These are phyloP conservation scores for Colletotrichum sp. DNA, from an alignment of 2,329 filamentous ascomycete species.

Conservation along the genomic window DNA sequence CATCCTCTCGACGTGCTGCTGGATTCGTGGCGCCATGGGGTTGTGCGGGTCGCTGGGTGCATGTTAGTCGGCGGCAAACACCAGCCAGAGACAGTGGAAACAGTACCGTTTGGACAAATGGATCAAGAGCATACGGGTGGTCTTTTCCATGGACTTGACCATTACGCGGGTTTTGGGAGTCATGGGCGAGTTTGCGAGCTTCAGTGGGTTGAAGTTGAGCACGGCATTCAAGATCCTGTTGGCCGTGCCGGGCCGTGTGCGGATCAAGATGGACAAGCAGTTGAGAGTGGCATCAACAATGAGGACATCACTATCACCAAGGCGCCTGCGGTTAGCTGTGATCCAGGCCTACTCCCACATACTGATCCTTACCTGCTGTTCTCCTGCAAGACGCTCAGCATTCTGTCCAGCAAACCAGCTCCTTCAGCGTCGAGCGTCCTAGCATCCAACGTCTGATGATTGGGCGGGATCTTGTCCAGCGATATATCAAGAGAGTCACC, in stretches of 20 bases:
- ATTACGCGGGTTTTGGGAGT: slow-evolving; percentile 81
- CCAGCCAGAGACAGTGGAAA: neutral
- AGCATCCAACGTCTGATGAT: slow-evolving; percentile 80
- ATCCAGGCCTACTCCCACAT: neutral
- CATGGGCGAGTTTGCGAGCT: slow-evolving; percentile 76
- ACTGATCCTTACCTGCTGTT: slow-evolving; percentile 71
- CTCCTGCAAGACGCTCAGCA: slow-evolving; percentile 85
- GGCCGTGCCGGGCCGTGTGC: slow-evolving; percentile 79
- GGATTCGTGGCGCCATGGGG: slow-evolving; percentile 76
- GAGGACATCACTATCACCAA: slow-evolving; percentile 73
- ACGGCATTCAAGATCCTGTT: slow-evolving; percentile 86
- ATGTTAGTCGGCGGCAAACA: slow-evolving; percentile 25
- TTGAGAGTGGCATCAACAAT: slow-evolving; percentile 92
- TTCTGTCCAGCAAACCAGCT: slow-evolving; percentile 85
- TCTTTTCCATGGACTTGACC: slow-evolving; percentile 94
- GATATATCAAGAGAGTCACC: slow-evolving; percentile 74
- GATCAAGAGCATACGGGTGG: slow-evolving; percentile 80
- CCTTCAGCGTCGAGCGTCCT: slow-evolving; percentile 91
- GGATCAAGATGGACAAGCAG: slow-evolving; percentile 81
- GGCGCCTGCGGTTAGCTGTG: slow-evolving; percentile 1
- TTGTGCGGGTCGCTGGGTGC: slow-evolving; percentile 76
- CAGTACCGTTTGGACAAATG: slow-evolving; percentile 80
- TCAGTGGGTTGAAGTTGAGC: slow-evolving; percentile 90
- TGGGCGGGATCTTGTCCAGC: slow-evolving; percentile 81
- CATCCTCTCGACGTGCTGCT: slow-evolving; percentile 84